A percentile compares a stretch with the other conserved stretches of the same genome.
phyloP scores from a whole-genome alignment of 805 yeast species.

The Cyberlindnera euphorbiiphila region DNA sequence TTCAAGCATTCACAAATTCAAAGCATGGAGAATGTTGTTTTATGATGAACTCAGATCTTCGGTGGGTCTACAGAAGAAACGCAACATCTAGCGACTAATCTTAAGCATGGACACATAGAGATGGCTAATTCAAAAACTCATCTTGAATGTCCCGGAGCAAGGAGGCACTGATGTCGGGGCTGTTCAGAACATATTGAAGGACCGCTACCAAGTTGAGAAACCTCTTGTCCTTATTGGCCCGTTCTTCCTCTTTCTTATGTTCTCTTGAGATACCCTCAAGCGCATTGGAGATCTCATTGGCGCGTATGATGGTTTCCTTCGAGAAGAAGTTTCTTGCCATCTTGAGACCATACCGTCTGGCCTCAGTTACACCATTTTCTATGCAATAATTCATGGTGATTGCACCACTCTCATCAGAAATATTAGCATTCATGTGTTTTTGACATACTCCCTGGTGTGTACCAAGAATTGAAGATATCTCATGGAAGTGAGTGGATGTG shows the following conservation, averaged over 20 bases:
- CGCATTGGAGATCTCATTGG: constrained; percentile 26
- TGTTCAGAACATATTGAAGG: constrained; percentile 18
- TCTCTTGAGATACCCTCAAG: constrained; percentile 8
- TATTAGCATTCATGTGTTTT: constrained; percentile 34
- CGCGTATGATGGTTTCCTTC: constrained; percentile 25
- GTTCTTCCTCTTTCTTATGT: constrained; percentile 3
- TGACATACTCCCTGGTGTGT: constrained; percentile 34
- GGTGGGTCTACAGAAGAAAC: constrained; percentile 41
- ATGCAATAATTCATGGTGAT: constrained; percentile 33
- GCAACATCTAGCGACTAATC: constrained; percentile 9
- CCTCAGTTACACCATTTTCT: constrained; percentile 19
- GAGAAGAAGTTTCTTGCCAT: constrained; percentile 29
- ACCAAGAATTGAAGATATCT: constrained; percentile 35
- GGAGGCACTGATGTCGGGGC: constrained; percentile 14
- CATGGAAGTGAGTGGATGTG: constrained; percentile 43
- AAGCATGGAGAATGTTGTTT: constrained; percentile 58
- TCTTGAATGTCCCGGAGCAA: constrained; percentile 26
- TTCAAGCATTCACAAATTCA: constrained; percentile 48
- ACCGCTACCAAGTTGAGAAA: constrained; percentile 28
- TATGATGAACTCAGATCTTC: constrained; percentile 55
- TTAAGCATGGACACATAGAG: no score
- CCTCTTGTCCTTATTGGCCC: constrained; percentile 20
- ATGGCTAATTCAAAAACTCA: constrained; percentile 22
- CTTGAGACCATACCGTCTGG: constrained; percentile 32
- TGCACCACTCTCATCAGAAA: constrained; percentile 16